Evolutionary conservation across 768 basidiomycete genomes (phyloP), one percentile per base, ranked within the genome.

Genomic region (Mycena venus): DNA sequence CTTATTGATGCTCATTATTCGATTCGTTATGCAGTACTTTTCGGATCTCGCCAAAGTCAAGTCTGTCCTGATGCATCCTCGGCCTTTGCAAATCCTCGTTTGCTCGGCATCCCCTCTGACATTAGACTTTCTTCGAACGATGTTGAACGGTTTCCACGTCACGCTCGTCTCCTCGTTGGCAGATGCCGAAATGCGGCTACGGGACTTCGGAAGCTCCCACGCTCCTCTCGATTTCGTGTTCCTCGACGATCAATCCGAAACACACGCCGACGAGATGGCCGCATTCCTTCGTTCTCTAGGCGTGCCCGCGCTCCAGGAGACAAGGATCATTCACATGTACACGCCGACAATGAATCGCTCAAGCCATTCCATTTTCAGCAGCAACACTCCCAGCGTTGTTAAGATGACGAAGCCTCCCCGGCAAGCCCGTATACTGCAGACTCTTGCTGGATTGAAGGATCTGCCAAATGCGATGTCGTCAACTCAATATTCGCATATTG

Each of bases 381-480:
- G 82, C 72, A 86, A 84, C 58, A 87, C 86, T 34, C 86, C 90
- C 0, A 90, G 91, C 17, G 88, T 94, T 8, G 85, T 91, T 29
- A 90, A 91, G 74, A 91, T 94, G 87, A 93, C 92, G 11, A 94
- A 94, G 80, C 93, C 93, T 0, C 92, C 93, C 14, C 86, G 93
- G 73, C 89, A 87, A 78, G 85, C 86, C 10, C 87, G 91, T 29
- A 80, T 93, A 36, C 83, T 93, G 44, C 92, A 92, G 77, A 88
- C 88, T 19, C 85, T 93, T n/a, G 92, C 91, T 8, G 86, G 84
- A 32, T 74, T 91, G 70, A 93, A 91, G 80, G 87, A 91, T 73
- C 77, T 91, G 25, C 85, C 90, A 0, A 85, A 86, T 73, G 83
- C 88, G 5, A 83, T 87, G 65, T 81, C 87, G 49, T 66, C 85